These are phyloP conservation scores for Thelephora aurantiotincta DNA, from an alignment of 768 basidiomycete species.

Conservation along the genomic window DNA sequence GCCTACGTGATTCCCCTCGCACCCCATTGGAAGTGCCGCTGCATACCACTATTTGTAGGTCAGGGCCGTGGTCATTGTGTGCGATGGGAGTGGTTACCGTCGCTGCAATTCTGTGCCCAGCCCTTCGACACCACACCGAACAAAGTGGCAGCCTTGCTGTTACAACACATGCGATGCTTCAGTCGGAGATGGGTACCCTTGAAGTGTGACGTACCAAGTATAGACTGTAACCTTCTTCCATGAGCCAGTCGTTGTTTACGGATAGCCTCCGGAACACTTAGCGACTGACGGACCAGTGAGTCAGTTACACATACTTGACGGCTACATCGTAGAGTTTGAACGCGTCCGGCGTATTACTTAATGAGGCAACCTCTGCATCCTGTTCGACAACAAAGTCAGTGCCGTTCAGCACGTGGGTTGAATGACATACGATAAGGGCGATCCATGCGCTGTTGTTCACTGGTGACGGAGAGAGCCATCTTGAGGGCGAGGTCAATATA, in stretches of 20 bases:
- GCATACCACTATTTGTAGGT: constrained; percentile 25
- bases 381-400: constrained; percentile 12
- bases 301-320: constrained; percentile 31
- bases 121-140: constrained; percentile 48
- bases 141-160: constrained; percentile 60
- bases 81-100: constrained; percentile 13
- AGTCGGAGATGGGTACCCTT: background rate
- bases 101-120: constrained; percentile 55
- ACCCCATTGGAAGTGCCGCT: constrained; percentile 58
- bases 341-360: constrained; percentile 39
- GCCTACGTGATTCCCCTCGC: constrained; percentile 59
- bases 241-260: constrained; percentile 52
- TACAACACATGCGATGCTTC: background rate
- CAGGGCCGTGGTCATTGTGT: too few species aligned
- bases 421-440: constrained; percentile 40
- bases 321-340: constrained; percentile 58
- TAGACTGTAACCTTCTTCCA: constrained; percentile 60
- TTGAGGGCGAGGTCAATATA: constrained; percentile 11
- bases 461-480: constrained; percentile 59
- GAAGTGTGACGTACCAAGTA: constrained; percentile 31
- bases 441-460: constrained; percentile 59
- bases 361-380: constrained; percentile 60
- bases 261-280: constrained; percentile 30
- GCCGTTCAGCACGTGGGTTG: background rate
- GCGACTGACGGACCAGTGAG: background rate